phyloP scores from a whole-genome alignment of 2,329 filamentous ascomycete genomes.

The Ramularia endophylla region DNA sequence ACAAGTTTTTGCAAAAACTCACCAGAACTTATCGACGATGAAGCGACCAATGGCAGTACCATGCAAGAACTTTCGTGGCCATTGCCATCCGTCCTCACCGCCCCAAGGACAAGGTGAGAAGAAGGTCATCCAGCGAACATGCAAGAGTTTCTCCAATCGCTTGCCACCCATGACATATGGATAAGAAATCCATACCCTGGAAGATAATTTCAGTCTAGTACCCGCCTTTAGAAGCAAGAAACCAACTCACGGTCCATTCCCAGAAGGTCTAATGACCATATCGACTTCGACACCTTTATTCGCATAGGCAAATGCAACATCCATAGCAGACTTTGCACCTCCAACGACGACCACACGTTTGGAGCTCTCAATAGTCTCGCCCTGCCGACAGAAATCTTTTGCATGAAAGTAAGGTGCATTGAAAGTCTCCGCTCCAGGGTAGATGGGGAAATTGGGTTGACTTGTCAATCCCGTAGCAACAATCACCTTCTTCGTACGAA shows the following conservation, averaged over 20 bases:
- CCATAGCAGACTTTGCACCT: conserved; percentile 58
- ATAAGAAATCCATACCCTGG: conserved; percentile 51
- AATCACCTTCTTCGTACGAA: conserved; percentile 49
- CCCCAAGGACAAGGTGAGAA: conserved; percentile 72
- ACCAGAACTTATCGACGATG: conserved; percentile 53
- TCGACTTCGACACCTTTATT: conserved; percentile 47
- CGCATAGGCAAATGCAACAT: conserved; percentile 55
- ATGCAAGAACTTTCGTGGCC: conserved; percentile 49
- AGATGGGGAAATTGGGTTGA: conserved; percentile 48
- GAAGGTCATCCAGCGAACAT: conserved; percentile 64
- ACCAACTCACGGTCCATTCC: conserved; percentile 45
- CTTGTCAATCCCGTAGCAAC: conserved; percentile 58
- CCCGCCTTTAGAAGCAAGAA: too few species aligned
- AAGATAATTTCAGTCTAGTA: too few species aligned
- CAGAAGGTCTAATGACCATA: conserved; percentile 54
- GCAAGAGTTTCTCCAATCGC: conserved; percentile 59
- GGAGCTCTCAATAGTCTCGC: conserved; percentile 31
- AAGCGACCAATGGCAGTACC: conserved; percentile 51
- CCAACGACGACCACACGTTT: conserved; percentile 52
- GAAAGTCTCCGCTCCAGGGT: conserved; percentile 48
- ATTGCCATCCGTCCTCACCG: conserved; percentile 52
- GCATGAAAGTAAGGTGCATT: conserved; percentile 52
- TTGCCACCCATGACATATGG: conserved; percentile 62
- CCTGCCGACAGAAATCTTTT: conserved; percentile 44
- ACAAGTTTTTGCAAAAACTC: too few species aligned